These are phyloP conservation scores for Aspergillus olivimuriae DNA, from an alignment of 495 filamentous ascomycete species.

Conservation along the genomic window DNA sequence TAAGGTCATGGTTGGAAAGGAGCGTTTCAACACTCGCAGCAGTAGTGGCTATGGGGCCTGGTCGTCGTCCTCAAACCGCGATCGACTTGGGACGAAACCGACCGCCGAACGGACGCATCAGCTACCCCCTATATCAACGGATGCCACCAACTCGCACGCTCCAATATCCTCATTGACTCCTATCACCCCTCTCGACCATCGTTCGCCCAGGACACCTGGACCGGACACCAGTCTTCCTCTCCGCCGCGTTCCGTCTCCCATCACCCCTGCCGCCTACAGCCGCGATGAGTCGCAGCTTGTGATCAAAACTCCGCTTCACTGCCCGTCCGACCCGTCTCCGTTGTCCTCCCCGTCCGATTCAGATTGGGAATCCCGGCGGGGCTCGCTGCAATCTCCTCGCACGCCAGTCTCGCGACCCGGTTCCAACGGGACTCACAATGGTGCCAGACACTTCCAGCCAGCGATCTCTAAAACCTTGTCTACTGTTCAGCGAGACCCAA, in stretches of 20 bases:
- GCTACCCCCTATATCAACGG: constrained; percentile 3
- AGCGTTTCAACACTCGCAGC: constrained; percentile 38
- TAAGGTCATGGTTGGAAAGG: constrained; percentile 81
- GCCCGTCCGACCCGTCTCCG: constrained; percentile 28
- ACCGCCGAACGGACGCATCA: not conserved
- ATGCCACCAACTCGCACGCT: not conserved
- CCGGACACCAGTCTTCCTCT: constrained; percentile 4
- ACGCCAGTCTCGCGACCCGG: constrained; percentile 36
- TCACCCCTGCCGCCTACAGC: constrained; percentile 13
- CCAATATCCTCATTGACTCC: constrained; percentile 1
- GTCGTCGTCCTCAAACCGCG: constrained; percentile 5
- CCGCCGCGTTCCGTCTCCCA: constrained; percentile 19
- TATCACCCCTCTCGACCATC: not conserved
- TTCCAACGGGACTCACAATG: constrained; percentile 35
- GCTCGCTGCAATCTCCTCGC: constrained; percentile 32
- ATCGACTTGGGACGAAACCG: constrained; percentile 1
- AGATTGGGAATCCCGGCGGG: constrained; percentile 22
- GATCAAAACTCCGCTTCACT: constrained; percentile 18
- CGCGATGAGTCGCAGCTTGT: constrained; percentile 26
- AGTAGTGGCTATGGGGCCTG: constrained; percentile 13
- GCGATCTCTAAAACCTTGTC: constrained; percentile 32
- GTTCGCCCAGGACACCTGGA: constrained; percentile 10
- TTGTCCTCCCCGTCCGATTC: constrained; percentile 28
- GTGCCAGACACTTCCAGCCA: constrained; percentile 22
- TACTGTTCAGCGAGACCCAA: constrained; percentile 25